Base-by-base conservation (phyloP, 257 asterid species). In the Solanum gracilifrons region DNA sequence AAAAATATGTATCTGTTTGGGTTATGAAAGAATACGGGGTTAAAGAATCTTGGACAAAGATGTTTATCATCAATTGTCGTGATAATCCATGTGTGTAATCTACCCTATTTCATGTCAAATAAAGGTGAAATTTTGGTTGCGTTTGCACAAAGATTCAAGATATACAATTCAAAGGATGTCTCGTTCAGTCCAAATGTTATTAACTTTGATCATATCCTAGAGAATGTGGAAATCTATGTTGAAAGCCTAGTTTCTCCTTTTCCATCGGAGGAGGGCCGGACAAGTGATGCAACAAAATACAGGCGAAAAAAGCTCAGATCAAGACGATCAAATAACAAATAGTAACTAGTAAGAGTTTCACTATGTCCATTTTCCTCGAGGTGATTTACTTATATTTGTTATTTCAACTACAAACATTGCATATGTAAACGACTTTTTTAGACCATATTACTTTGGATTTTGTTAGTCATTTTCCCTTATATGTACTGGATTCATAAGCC, bases 231-330 rank as follows among this genome's bases (percentile, higher is more conserved):
- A 6, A 33, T 87, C 69, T 93, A 90, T 27, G 55, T 88, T 39
- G 95, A 93, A 87, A 93, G 93, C 85, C 90, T 93, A 46, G 94
- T 94, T 76, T 39, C 60, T 39, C 60, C n/a, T 13, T 76, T 76
- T 76, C 25, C 77, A 3, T 20, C 2, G 2, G 11, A 55, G 25
- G 64, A 20, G 4, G n/a, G 10, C 25, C 5, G 25, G 64, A 55
- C 25, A 20, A 20, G 64, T 55, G 36, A 55, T 7, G 64, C 64
- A 55, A 55, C 25, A 7, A 55, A 7, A 55, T 20, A 20, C 5
- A 55, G 3, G n/a, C 1, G 6, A 20, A 15, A 15, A 69, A 31
- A 16, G 8, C 25, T 32, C 15, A 3, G 27, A n/a, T 51, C n/a
- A 51, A 51, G n/a, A 51, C n/a, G 2, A 51, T 51, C 9, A 51